Conservation (phyloP, 768 basidiomycete genomes). For the Serendipita sp. region DNA sequence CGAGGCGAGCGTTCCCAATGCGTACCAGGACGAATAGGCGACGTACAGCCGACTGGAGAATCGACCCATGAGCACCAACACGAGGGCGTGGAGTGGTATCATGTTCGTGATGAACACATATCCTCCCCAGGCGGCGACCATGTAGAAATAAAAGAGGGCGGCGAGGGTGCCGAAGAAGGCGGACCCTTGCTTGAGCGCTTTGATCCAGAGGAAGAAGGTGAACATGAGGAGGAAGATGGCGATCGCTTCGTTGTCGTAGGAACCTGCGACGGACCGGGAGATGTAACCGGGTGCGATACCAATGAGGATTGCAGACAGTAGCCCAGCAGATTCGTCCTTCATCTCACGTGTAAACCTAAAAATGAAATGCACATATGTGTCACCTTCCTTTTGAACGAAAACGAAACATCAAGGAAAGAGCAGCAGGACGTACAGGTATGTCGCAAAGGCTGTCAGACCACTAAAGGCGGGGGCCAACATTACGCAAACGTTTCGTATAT, state of each 20-base stretch:
- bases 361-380: not conserved
- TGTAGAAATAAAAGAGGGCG: conserved; percentile 98
- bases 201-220: conserved; percentile 96
- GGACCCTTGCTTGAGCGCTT: conserved; percentile 85
- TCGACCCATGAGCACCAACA: conserved; percentile 90
- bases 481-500: conserved; percentile 94
- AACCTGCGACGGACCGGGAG: conserved; percentile 95
- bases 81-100: conserved; percentile 94
- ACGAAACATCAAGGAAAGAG: not conserved
- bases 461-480: conserved; percentile 94
- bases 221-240: conserved; percentile 99
- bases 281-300: conserved; percentile 98
- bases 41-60: conserved; percentile 86
- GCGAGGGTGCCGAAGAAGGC: conserved; percentile 81
- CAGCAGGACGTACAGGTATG: conserved; percentile 58
- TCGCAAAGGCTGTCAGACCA: conserved; percentile 90
- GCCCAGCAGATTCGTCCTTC: conserved; percentile 87
- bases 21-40: conserved; percentile 95
- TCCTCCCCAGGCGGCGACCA: conserved; percentile 99
- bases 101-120: conserved; percentile 99
- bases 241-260: conserved; percentile 99
- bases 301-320: conserved; percentile 96
- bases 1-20: conserved; percentile 88
- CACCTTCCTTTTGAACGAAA: not conserved
- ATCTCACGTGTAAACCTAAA: conserved; percentile 88